Conservation (phyloP, 192 early-diverging fungal genomes). For the Entomortierella parvispora region DNA sequence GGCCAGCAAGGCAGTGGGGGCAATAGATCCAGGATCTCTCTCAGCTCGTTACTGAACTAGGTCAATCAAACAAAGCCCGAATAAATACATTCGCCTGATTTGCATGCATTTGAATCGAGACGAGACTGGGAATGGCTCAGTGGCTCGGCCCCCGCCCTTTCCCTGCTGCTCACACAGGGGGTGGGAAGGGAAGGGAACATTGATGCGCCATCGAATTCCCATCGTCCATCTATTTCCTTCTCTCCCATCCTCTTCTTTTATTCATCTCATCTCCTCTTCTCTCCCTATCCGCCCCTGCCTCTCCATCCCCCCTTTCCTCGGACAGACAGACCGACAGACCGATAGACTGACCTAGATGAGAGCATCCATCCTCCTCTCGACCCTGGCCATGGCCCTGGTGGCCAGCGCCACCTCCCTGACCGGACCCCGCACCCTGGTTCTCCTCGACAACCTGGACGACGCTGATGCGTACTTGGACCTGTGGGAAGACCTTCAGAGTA, state of each 20-base stretch:
- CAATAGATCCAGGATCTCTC: constrained; percentile 20
- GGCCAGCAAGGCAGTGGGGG: constrained; percentile 6
- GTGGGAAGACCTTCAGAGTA: constrained; percentile 68
- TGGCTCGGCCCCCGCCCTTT: not conserved
- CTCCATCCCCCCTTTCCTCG: not conserved
- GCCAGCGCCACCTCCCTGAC: constrained; percentile 68
- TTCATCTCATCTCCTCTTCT: not conserved
- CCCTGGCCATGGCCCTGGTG: constrained; percentile 45
- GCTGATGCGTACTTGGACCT: constrained; percentile 63
- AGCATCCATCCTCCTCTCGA: constrained; percentile 30
- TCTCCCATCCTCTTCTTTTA: constrained; percentile 4
- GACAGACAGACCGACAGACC: not conserved
- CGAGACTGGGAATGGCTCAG: not conserved
- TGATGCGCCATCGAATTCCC: not conserved
- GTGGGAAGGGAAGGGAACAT: constrained; percentile 1
- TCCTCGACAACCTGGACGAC: constrained; percentile 67
- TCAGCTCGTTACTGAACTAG: constrained; percentile 35
- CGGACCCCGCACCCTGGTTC: constrained; percentile 73
- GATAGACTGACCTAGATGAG: constrained; percentile 21
- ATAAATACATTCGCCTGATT: not conserved
- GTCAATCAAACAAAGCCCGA: not conserved
- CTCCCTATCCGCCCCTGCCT: not conserved
- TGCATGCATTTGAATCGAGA: not conserved
- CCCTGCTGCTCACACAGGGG: not conserved
- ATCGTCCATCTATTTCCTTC: not conserved